phyloP scores from a whole-genome alignment of 2,329 filamentous ascomycete genomes.

The Cladosporium halotolerans region DNA sequence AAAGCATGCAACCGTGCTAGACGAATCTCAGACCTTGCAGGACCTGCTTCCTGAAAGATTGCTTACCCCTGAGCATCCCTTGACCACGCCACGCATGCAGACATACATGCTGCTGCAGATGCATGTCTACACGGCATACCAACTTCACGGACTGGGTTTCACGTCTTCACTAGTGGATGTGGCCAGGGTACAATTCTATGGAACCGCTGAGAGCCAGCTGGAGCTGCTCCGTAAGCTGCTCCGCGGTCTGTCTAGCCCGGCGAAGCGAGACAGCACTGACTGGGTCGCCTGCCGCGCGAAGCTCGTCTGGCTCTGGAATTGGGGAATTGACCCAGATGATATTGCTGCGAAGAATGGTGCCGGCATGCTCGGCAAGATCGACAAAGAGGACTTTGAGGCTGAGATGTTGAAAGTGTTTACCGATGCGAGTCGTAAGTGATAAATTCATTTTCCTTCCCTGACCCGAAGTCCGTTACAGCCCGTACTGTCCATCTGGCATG shows the following conservation, averaged over 20 bases:
- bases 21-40: constrained; percentile 23
- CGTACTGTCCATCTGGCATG: no score
- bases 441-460: neutral
- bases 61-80: constrained; percentile 52
- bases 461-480: neutral
- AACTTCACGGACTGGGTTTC: constrained; percentile 37
- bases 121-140: constrained; percentile 48
- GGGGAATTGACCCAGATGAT: constrained; percentile 51
- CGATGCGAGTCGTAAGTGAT: constrained; percentile 31
- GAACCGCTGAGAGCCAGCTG: constrained; percentile 59
- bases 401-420: constrained; percentile 66
- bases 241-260: constrained; percentile 42
- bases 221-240: constrained; percentile 55
- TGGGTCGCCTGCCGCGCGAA: constrained; percentile 59
- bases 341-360: constrained; percentile 31
- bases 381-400: constrained; percentile 57
- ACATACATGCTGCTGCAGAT: constrained; percentile 57
- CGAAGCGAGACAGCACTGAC: constrained; percentile 53
- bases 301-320: constrained; percentile 67
- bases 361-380: constrained; percentile 54
- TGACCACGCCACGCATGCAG: constrained; percentile 56
- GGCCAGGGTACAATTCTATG: constrained; percentile 57
- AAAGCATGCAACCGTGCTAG: constrained; percentile 29
- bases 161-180: constrained; percentile 37
- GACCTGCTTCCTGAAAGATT: constrained; percentile 41